phyloP scores from a whole-genome alignment of 257 asterid genomes.

The Ajuga chamaepitys region DNA sequence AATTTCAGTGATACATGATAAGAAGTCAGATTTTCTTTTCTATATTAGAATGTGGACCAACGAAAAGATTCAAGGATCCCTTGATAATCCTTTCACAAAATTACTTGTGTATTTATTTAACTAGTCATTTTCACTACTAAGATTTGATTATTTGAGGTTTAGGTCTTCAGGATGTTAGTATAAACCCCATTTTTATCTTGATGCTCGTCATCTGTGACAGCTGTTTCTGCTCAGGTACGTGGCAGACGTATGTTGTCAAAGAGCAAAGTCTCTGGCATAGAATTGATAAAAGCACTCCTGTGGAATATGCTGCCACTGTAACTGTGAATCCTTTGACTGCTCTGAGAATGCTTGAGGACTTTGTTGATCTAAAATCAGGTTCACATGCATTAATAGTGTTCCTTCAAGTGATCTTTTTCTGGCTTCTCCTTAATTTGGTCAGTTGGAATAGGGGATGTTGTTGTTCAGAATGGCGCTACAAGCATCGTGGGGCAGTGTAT shows the following conservation, averaged over 20 bases:
- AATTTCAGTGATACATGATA: neutral
- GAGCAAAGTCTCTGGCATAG: conserved; percentile 79
- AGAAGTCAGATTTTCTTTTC: neutral
- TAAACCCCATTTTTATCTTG: conserved; percentile 4
- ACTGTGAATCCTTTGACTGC: conserved; percentile 91
- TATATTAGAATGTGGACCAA: neutral
- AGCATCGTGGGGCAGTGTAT: conserved; percentile 96
- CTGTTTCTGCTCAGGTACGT: conserved; percentile 60
- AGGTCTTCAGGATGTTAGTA: neutral
- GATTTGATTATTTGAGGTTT: neutral
- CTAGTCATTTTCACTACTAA: neutral
- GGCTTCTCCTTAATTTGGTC: conserved; percentile 12
- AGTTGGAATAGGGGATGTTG: conserved; percentile 57
- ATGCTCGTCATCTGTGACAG: conserved; percentile 19
- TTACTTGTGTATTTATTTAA: conserved; percentile 5
- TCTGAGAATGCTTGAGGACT: conserved; percentile 89
- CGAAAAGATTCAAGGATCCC: neutral
- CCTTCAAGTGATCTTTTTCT: neutral
- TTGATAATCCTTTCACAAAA: neutral
- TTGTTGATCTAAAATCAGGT: conserved; percentile 77
- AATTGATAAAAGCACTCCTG: conserved; percentile 60
- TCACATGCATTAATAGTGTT: neutral
- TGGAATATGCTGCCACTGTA: conserved; percentile 87
- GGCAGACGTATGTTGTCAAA: conserved; percentile 93
- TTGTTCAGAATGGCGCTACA: conserved; percentile 97